Evolutionary conservation across 1,284 basidiomycete genomes (phyloP), one percentile per base, ranked within the genome.

Genomic region (Sporisorium exsertum): DNA sequence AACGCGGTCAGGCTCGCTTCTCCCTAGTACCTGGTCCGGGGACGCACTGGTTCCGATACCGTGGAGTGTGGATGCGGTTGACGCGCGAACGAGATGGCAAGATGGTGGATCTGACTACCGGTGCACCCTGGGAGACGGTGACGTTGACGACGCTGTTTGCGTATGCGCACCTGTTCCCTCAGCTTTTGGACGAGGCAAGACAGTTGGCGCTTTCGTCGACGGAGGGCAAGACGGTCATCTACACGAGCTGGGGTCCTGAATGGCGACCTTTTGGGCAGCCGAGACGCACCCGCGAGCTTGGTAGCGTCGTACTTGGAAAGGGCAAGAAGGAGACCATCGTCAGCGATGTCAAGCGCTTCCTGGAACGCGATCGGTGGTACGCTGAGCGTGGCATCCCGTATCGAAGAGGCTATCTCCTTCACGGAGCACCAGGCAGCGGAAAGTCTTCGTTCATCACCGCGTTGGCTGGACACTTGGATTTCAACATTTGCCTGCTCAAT

Each of bases 371-470:
- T 49, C 90, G 92, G 79, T 99, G 97, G 97, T 99, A 99, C 86
- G 93, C 94, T 32, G 94, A 98, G 82, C 89, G 97, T 89, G 95
- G 96, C 27, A 98, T 99, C 65, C 97, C 97, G 0, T 99, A 99
- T 85, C 91, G 97, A 27, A 89, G 97, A 78, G 97, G 97, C 40
- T 98, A 98, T 86, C 89, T 99, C 18, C 87, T 99, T 13, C 91
- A 99, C 83, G 97, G 97, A 8, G 95, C 97, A 20, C 97, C 97
- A 0, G 97, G 97, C 22, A 97, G 94, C 0, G 97, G 97, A 61
- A 99, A 99, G 87, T 96, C 95, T 1, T 98, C 95, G 0, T 99
- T 95, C 87, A 99, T 99, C 78, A 95, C 97, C 85, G 95, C 97
- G 4, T 89, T 99, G 9, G 97, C 97, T 10, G 97, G 96, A 13